Base-by-base conservation (phyloP, 1,139 yeast species). In the Ogataea hybrid region DNA sequence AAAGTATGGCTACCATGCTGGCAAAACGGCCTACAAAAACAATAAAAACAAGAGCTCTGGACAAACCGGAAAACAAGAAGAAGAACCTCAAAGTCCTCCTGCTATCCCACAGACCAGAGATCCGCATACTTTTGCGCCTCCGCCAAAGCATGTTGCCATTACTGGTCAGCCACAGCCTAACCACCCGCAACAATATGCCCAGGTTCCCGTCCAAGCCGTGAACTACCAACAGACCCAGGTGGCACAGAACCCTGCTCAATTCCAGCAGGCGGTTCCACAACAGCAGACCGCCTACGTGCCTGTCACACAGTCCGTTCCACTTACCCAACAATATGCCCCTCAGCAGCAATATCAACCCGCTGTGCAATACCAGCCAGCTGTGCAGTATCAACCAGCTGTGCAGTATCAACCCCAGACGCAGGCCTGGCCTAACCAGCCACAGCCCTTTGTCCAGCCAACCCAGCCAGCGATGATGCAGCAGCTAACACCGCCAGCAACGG, bases 1-100 rank as follows among this genome's bases (percentile, higher is more conserved):
- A 4, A 70, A 70, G 48, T 53, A 51, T 33, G 57, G 61, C 1
- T 58, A 61, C 20, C 54, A 55, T 21, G 81, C 80, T 4, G 81
- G 81, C 0, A 67, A 69, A 46, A 57, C 60, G 15, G 73, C 79
- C 1, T 75, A 74, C 53, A 74, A 73, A 48, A 68, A 70, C 39
- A 62, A 61, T 47, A 68, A 67, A 27, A 62, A 48, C 20, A 50
- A 47, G 5, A 49, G 48, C 3, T 29, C 16, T 3, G 66, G 37
- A 47, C 60, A 46, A 39, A 62, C 32, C 50, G 45, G 29, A 20
- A 15, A 15, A 15, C 44, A 33, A 10, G 60, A 47, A 17, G 51
- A 37, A 2, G 33, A 38, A 8, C 52, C 47, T 3, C 41, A 50
- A 9, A 43, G 46, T n/a, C 46, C 52, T 6, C 43, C 54, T 42